Base-by-base conservation (phyloP, 768 basidiomycete species). In the Hemileccinum impolitum region DNA sequence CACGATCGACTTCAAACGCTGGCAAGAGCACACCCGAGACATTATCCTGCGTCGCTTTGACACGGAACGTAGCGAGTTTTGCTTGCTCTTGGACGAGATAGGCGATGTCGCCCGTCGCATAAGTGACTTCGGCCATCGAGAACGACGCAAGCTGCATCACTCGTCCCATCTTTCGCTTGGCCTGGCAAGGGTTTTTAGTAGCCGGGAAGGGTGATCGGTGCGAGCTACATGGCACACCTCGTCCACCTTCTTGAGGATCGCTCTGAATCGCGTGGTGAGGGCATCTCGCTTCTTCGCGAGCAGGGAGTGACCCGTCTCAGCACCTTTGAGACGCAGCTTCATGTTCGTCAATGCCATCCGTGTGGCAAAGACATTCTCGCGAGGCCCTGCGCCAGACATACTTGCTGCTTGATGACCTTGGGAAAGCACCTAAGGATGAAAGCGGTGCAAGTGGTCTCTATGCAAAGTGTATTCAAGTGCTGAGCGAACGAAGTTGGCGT, bases 141-240 rank as follows among this genome's bases (percentile, higher is more conserved):
- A 99, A 96, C 36, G 96, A 98, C 21, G 96, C 96, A 43, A 98
- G 78, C 68, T 99, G 96, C 85, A 99, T 96, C 21, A 98, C 94
- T 51, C 90, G 80, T 26, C 96, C 96, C 96, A 98, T 99, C 74
- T 97, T 94, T 51, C 94, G 82, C 70, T 99, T 99, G 10, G 96
- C 95, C 94, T 98, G 50, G 17, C 55, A 52, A 53, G 6, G 47
- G 57, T 47, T 55, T 50, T 57, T 68, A 39, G 65, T 58, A 55
- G 34, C 45, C 50, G 25, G 26, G 14, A 44, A n/a, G 23, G n/a
- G 17, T 15, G 28, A 28, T 32, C 11, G 8, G 23, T 1, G 38
- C 28, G n/a, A 21, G 10, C 11, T 18, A 28, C n/a, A 45, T 19
- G 52, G 72, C 75, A 55, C 57, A 94, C 94, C 77, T 99, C 96